Percentiles rank a stretch among this genome's conserved stretches.
Conservation (phyloP, 345 rosid species). For the Arabidopsis suecica region DNA sequence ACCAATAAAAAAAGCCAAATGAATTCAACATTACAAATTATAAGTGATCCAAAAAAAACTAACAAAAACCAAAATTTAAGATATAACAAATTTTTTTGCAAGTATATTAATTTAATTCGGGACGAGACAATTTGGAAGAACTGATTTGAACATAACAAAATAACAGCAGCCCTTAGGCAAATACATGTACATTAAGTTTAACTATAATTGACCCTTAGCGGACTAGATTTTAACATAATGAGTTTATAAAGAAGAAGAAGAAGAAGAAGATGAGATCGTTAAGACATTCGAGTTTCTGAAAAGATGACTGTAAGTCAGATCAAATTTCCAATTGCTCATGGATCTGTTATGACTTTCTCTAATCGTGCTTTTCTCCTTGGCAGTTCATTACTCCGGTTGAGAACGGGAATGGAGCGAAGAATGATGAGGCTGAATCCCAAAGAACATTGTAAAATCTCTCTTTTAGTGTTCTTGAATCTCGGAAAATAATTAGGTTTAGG, state of each 20-base stretch:
- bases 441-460: constrained; percentile 54
- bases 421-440: constrained; percentile 47
- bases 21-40: no score
- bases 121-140: no score
- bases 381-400: constrained; percentile 45
- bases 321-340: neutral
- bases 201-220: neutral
- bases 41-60: no score
- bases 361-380: neutral
- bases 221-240: neutral
- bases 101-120: no score
- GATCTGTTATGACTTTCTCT: neutral
- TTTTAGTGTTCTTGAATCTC: constrained; percentile 11
- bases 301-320: constrained; percentile 44
- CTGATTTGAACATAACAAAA: no score
- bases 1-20: no score
- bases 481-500: neutral
- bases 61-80: no score
- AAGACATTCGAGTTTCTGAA: neutral
- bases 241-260: neutral
- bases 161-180: neutral
- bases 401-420: constrained; percentile 39
- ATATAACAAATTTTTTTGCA: no score
- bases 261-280: constrained; percentile 29
- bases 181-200: neutral